Evolutionary conservation across 371 early-diverging fungal species (phyloP).

Genomic region (Apophysomyces variabilis): DNA sequence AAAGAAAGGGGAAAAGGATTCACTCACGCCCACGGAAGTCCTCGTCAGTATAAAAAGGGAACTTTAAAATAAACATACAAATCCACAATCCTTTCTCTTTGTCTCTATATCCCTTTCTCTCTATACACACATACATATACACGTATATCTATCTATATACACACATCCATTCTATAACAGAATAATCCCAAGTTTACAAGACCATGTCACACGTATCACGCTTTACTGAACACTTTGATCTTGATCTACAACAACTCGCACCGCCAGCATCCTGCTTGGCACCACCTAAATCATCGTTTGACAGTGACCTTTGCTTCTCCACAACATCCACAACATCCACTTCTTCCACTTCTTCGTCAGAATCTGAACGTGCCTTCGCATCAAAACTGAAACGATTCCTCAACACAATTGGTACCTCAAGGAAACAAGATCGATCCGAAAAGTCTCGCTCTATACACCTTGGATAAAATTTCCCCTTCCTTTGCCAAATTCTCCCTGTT

Average conservation of each 20-base stretch:
- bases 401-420: neutral
- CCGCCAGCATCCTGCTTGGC: neutral
- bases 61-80: neutral
- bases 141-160: too few species aligned
- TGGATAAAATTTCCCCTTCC: neutral
- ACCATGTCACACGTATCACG: neutral
- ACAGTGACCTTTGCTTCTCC: neutral
- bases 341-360: neutral
- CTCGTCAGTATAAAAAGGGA: neutral
- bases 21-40: neutral
- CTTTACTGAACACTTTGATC: constrained; percentile 2
- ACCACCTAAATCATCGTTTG: neutral
- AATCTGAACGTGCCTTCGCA: constrained; percentile 4
- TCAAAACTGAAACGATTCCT: constrained; percentile 1
- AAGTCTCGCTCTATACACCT: neutral
- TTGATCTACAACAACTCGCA: constrained; percentile 2
- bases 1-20: too few species aligned
- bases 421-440: neutral
- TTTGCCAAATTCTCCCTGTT: neutral
- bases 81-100: neutral
- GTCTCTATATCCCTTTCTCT: neutral
- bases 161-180: too few species aligned
- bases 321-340: neutral
- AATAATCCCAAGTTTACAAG: too few species aligned
- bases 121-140: neutral